These are phyloP conservation scores for Leccinum fallax DNA, from an alignment of 1,284 basidiomycete species.

Conservation along the genomic window DNA sequence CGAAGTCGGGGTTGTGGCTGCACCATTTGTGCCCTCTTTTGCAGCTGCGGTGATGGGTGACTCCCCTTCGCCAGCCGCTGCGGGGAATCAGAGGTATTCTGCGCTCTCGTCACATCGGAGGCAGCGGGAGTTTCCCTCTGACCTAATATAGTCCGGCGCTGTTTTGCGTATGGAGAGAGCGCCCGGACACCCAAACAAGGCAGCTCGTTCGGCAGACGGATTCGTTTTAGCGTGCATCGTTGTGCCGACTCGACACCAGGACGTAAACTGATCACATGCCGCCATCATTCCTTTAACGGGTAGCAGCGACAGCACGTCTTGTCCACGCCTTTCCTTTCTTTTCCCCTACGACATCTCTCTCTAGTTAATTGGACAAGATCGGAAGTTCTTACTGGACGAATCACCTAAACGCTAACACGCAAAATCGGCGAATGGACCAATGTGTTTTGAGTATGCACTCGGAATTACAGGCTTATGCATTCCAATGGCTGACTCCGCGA, in stretches of 20 bases:
- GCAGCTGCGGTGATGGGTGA: constrained; percentile 3
- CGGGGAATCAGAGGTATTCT: constrained; percentile 11
- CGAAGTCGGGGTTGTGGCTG: constrained; percentile 8
- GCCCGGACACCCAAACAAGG: constrained; percentile 3
- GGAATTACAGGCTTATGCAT: constrained; percentile 12
- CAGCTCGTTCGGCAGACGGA: constrained; percentile 8
- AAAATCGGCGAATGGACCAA: constrained; percentile 13
- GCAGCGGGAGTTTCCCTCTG: constrained; percentile 8
- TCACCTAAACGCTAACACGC: constrained; percentile 1
- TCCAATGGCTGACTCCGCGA: constrained; percentile 28
- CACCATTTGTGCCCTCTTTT: constrained; percentile 21
- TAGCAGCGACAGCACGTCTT: constrained; percentile 18
- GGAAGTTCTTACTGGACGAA: constrained; percentile 1
- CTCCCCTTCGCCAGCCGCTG: constrained; percentile 6
- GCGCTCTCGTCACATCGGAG: constrained; percentile 8
- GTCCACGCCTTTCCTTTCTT: constrained; percentile 13
- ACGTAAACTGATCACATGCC: constrained; percentile 29
- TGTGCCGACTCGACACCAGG: constrained; percentile 14
- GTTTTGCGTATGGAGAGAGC: constrained; percentile 15
- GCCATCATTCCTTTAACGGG: constrained; percentile 26
- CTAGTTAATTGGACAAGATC: not conserved
- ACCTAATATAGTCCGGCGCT: constrained; percentile 16
- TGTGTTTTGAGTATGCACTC: constrained; percentile 14
- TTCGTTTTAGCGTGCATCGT: constrained; percentile 17
- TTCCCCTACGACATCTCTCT: constrained; percentile 2